Percentiles rank a stretch among this genome's conserved stretches.
Evolutionary conservation across 2,329 filamentous ascomycete species (phyloP).

Genomic region (Stylonectria norvegica): DNA sequence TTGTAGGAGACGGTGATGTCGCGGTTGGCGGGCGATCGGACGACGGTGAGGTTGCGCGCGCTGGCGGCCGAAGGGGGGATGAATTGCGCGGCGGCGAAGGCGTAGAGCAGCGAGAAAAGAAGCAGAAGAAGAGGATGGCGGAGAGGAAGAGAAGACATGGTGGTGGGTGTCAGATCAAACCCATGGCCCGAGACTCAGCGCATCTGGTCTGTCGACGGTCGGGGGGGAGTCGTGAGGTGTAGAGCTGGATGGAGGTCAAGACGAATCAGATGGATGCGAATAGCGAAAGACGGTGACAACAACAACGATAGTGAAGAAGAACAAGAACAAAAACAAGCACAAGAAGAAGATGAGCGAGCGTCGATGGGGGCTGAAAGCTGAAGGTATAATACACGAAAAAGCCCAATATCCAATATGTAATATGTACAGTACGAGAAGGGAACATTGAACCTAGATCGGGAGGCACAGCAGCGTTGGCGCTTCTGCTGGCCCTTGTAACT

Average conservation of each 20-base stretch:
- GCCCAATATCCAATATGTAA: too few species aligned
- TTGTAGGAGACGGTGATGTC: conserved; percentile 68
- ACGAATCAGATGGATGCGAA: too few species aligned
- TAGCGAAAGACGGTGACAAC: too few species aligned
- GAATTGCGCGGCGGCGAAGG: conserved; percentile 32
- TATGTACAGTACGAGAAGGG: too few species aligned
- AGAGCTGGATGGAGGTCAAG: too few species aligned
- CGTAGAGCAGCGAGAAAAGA: conserved; percentile 16
- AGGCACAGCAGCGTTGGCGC: not conserved
- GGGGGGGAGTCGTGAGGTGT: too few species aligned
- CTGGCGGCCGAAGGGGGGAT: conserved; percentile 26
- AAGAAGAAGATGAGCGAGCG: too few species aligned
- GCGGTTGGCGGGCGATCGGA: conserved; percentile 59
- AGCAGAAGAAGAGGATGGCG: conserved; percentile 11
- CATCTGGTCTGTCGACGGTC: not conserved
- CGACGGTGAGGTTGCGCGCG: conserved; percentile 47
- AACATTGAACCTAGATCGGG: not conserved
- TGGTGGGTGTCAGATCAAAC: not conserved
- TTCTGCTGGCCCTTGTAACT: not conserved
- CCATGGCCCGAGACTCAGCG: not conserved
- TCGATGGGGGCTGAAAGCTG: too few species aligned
- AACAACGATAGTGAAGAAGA: too few species aligned
- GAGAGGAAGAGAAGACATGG: conserved; percentile 10
- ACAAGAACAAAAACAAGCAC: too few species aligned
- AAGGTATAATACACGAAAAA: too few species aligned